These are phyloP conservation scores for Ilex asprella DNA, from an alignment of 257 asterid genomes.

Conservation along the genomic window DNA sequence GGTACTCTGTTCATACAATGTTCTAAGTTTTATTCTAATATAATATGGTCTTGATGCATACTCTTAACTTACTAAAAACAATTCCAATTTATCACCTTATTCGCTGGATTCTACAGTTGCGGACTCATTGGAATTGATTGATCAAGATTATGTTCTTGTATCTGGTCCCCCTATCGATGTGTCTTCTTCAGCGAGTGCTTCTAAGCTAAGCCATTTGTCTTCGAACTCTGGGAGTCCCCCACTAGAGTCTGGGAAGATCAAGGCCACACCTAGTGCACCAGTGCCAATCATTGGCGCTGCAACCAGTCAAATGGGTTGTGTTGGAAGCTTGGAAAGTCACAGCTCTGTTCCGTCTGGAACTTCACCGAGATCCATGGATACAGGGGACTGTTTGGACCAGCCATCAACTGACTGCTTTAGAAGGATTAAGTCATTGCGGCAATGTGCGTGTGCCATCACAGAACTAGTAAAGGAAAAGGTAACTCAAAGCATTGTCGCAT, in stretches of 20 bases:
- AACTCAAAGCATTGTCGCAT: neutral
- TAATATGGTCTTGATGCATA: slow-evolving; percentile 1
- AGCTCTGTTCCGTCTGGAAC: slow-evolving; percentile 54
- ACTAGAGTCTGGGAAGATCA: slow-evolving; percentile 27
- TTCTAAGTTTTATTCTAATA: slow-evolving; percentile 5
- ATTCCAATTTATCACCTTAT: slow-evolving; percentile 6
- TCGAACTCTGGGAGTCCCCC: slow-evolving; percentile 43
- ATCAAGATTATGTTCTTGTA: slow-evolving; percentile 78
- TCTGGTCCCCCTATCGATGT: slow-evolving; percentile 58
- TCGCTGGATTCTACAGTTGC: slow-evolving; percentile 34
- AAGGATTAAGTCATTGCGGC: slow-evolving; percentile 67
- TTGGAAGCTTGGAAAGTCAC: slow-evolving; percentile 42
- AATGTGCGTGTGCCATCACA: slow-evolving; percentile 52
- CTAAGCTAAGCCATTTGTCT: slow-evolving; percentile 40
- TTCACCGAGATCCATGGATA: slow-evolving; percentile 52
- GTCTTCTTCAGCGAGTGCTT: slow-evolving; percentile 49
- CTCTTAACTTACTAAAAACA: neutral
- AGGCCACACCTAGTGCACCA: slow-evolving; percentile 45
- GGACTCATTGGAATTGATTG: slow-evolving; percentile 70
- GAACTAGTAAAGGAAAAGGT: slow-evolving; percentile 81
- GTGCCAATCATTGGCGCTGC: slow-evolving; percentile 44
- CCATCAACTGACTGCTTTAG: slow-evolving; percentile 58
- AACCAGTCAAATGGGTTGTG: slow-evolving; percentile 31
- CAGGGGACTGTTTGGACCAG: slow-evolving; percentile 42
- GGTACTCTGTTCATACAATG: slow-evolving; percentile 34